Base-by-base conservation (phyloP, 768 basidiomycete species). In the Pulveroboletus frians region DNA sequence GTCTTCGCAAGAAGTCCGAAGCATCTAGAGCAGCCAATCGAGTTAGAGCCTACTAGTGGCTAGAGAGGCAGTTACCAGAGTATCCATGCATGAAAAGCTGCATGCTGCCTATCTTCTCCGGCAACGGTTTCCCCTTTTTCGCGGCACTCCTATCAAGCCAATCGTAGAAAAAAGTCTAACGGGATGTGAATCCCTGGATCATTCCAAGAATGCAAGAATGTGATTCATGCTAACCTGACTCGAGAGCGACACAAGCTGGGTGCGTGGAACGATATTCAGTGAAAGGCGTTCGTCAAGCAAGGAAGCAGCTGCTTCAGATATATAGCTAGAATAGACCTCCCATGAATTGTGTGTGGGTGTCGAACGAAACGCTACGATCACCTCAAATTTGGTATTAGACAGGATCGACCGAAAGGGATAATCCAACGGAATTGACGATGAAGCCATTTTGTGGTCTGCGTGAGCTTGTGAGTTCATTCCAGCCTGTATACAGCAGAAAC, bases 91-190 rank as follows among this genome's bases (percentile, higher is more conserved):
- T 69, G 68, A 95, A 94, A 47, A 81, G 83, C 60, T 95, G 92
- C 81, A 92, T 84, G 58, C 86, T 89, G 8, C 92, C 92, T 43
- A 92, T 84, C 70, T 95, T 95, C 51, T 88, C 88, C 20, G 89
- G 89, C 17, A 93, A 66, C 1, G 78, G 76, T 60, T 91, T 90
- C 6, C 87, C 88, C 58, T 92, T 91, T 70, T 90, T 92, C 9
- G 77, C 77, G 4, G 80, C 87, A 61, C 71, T 88, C 50, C 90
- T 75, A 58, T 94, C 92, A 26, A 92, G 71, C 90, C 90, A 94
- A 60, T 92, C 88, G 57, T 94, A 95, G 67, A 88, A 95, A 68
- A 95, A 95, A 5, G 90, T 87, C 81, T 91, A 18, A 27, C 13
- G 13, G 11, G 30, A 38, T 29, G 29, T 48, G 15, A 36, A 52